Evolutionary conservation across 495 filamentous ascomycete genomes (phyloP).

Genomic region (Penicillium ochrochloron): DNA sequence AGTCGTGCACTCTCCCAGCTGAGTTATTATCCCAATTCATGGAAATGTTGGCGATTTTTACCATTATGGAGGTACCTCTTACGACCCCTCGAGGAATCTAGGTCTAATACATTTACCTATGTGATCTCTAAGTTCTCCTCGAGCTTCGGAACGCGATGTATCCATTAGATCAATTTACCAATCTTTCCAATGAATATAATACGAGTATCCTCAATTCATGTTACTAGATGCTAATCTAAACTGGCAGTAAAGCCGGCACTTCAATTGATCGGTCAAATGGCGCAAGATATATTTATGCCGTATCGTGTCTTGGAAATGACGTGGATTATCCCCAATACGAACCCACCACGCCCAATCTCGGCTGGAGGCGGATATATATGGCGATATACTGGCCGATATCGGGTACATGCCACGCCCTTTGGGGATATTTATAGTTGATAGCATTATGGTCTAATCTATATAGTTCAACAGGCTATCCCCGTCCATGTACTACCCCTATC

Average conservation of each 20-base stretch:
- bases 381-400: neutral
- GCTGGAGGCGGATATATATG: neutral
- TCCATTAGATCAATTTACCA: too few species aligned
- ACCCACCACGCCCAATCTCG: neutral
- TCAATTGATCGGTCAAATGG: neutral
- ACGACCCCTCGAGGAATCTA: neutral
- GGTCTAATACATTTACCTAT: too few species aligned
- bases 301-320: neutral
- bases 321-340: neutral
- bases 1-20: constrained; percentile 11
- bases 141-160: too few species aligned
- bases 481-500: neutral
- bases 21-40: constrained; percentile 3
- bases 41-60: neutral
- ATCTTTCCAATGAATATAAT: neutral
- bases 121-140: too few species aligned
- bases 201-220: neutral
- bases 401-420: constrained; percentile 6
- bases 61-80: neutral
- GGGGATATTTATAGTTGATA: neutral
- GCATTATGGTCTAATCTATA: neutral
- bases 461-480: neutral
- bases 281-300: neutral
- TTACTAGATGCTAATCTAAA: neutral
- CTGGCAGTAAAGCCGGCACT: neutral